phyloP scores from a whole-genome alignment of 306 rosid genomes.

The Alnus glutinosa region DNA sequence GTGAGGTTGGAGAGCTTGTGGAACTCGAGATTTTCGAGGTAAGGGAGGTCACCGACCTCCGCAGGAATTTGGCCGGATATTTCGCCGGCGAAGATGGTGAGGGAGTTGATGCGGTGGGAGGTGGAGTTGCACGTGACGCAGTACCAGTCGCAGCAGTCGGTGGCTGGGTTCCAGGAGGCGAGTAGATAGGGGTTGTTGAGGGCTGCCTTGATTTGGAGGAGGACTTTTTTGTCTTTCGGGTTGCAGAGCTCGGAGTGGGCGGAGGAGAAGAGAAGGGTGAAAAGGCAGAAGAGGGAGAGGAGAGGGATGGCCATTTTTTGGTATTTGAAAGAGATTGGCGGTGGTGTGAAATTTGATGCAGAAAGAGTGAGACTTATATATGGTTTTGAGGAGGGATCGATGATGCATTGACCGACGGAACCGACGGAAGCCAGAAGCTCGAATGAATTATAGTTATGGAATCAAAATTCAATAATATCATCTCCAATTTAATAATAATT shows the following conservation, averaged over 20 bases:
- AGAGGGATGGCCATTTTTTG: slow-evolving; percentile 2
- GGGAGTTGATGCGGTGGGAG: slow-evolving; percentile 65
- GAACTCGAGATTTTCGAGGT: slow-evolving; percentile 42
- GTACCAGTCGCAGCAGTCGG: slow-evolving; percentile 74
- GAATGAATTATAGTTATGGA: no score
- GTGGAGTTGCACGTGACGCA: slow-evolving; percentile 47
- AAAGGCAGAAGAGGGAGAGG: slow-evolving; percentile 7
- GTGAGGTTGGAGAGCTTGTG: slow-evolving; percentile 60
- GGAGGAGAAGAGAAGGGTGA: slow-evolving; percentile 28
- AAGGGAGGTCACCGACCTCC: slow-evolving; percentile 68
- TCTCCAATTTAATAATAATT: no score
- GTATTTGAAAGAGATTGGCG: neutral
- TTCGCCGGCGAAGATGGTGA: slow-evolving; percentile 37
- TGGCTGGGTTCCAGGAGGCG: slow-evolving; percentile 58
- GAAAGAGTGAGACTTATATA: neutral
- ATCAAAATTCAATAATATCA: neutral
- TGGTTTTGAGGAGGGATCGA: no score
- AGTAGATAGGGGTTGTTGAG: slow-evolving; percentile 64
- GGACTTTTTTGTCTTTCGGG: slow-evolving; percentile 65
- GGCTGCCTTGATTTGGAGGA: slow-evolving; percentile 64
- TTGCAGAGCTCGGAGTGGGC: slow-evolving; percentile 56
- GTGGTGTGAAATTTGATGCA: neutral
- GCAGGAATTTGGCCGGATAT: slow-evolving; percentile 62
- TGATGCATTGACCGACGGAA: no score
- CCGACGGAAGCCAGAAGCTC: no score